Percentiles rank a stretch among this genome's conserved stretches.
These are phyloP conservation scores for Leccinum variabile DNA, from an alignment of 1,284 basidiomycete genomes.

Conservation along the genomic window DNA sequence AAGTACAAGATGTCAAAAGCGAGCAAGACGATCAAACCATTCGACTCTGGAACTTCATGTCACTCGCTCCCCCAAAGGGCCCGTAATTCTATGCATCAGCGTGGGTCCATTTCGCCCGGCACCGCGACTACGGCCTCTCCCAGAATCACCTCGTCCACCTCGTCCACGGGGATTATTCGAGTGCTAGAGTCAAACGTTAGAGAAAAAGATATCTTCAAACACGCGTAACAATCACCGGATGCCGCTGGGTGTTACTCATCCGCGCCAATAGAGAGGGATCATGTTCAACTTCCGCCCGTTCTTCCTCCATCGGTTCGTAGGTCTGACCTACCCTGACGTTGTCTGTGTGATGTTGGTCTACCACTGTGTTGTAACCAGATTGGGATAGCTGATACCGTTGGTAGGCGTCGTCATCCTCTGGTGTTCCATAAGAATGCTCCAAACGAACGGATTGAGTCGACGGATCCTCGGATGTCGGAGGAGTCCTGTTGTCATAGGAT, in stretches of 20 bases:
- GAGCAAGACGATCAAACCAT: neutral
- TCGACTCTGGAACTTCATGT: conserved; percentile 7
- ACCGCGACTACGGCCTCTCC: conserved; percentile 27
- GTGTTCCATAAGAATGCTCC: conserved; percentile 17
- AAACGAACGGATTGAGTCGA: neutral
- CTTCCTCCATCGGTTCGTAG: conserved; percentile 19
- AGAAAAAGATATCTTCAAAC: neutral
- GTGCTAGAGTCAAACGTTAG: conserved; percentile 15
- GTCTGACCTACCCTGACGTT: conserved; percentile 6
- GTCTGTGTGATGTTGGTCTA: conserved; percentile 10
- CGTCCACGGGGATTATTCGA: conserved; percentile 22
- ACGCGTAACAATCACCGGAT: conserved; percentile 20
- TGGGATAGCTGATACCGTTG: conserved; percentile 14
- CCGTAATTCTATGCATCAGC: conserved; percentile 24
- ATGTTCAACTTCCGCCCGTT: conserved; percentile 14
- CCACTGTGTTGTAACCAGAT: conserved; percentile 1
- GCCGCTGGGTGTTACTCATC: conserved; percentile 21
- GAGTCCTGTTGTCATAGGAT: conserved; percentile 12
- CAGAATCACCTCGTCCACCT: conserved; percentile 26
- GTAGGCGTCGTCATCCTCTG: conserved; percentile 17
- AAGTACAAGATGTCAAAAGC: neutral
- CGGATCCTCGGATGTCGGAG: neutral
- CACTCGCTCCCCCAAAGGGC: conserved; percentile 22
- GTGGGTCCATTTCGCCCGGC: conserved; percentile 16
- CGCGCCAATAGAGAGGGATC: conserved; percentile 30